Conservation (phyloP, 192 early-diverging fungal genomes). For the Entophlyctis helioformis region DNA sequence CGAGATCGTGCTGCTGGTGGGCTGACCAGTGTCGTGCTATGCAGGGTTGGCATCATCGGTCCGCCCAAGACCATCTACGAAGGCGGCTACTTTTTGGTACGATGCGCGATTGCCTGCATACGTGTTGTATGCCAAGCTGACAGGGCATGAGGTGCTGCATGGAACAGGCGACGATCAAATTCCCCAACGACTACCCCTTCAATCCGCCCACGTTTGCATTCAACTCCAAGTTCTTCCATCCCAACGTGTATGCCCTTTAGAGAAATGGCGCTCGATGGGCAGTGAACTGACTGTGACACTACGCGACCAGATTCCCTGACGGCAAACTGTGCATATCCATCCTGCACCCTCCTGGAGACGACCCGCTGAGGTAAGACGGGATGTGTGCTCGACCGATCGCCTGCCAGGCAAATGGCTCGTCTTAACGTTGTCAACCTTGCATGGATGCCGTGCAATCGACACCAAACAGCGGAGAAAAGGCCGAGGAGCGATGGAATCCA, state of each 20-base stretch:
- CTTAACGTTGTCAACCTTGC: too few species aligned
- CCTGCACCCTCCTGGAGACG: constrained; percentile 45
- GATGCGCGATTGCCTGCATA: not conserved
- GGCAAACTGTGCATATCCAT: constrained; percentile 48
- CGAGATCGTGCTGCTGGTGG: too few species aligned
- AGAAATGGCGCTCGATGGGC: constrained; percentile 1
- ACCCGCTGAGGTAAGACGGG: constrained; percentile 26
- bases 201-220: constrained; percentile 44
- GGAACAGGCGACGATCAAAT: constrained; percentile 38
- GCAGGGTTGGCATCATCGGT: constrained; percentile 42
- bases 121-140: not conserved
- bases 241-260: constrained; percentile 30
- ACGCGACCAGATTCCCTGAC: constrained; percentile 24
- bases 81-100: constrained; percentile 41
- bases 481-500: constrained; percentile 74
- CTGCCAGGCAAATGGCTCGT: too few species aligned
- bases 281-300: constrained; percentile 8
- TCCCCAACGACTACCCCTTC: constrained; percentile 46
- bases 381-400: not conserved
- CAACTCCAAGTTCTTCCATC: constrained; percentile 36
- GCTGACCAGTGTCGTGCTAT: constrained; percentile 1
- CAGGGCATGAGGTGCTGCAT: not conserved
- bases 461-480: constrained; percentile 52
- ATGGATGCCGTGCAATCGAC: too few species aligned
- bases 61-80: constrained; percentile 39